Percentiles rank a stretch among this genome's conserved stretches.
phyloP scores from a whole-genome alignment of 2,329 filamentous ascomycete species.

The Tolypocladium sp. region DNA sequence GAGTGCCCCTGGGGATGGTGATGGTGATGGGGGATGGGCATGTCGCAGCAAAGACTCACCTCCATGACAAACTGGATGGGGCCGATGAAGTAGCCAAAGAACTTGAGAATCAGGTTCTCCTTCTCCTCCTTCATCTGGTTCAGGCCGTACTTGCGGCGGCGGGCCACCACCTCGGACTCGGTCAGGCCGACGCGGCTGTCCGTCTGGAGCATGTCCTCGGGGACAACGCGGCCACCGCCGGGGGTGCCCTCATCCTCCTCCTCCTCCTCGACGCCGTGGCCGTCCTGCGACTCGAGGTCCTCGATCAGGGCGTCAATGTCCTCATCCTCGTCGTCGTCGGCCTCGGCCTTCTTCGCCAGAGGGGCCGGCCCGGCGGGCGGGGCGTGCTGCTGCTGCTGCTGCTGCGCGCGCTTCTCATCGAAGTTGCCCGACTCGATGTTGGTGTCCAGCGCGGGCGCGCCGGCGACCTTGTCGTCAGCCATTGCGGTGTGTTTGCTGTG shows the following conservation, averaged over 20 bases:
- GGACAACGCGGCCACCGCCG: conserved; percentile 51
- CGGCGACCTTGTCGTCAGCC: conserved; percentile 44
- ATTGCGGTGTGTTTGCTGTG: conserved; percentile 21
- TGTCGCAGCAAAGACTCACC: conserved; percentile 36
- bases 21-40: background rate
- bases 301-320: conserved; percentile 82
- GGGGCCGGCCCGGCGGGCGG: conserved; percentile 18
- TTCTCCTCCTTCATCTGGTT: conserved; percentile 92
- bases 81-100: conserved; percentile 73
- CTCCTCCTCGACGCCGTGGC: conserved; percentile 56
- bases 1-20: background rate
- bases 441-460: conserved; percentile 51
- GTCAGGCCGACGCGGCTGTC: conserved; percentile 65
- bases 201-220: conserved; percentile 71
- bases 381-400: conserved; percentile 8
- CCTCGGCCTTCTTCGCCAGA: conserved; percentile 28
- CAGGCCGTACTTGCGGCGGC: conserved; percentile 65
- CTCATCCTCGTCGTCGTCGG: conserved; percentile 63
- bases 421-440: conserved; percentile 57
- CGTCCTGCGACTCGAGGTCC: conserved; percentile 77
- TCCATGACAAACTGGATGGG: conserved; percentile 95
- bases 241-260: conserved; percentile 38
- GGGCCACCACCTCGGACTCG: conserved; percentile 53
- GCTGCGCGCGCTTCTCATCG: conserved; percentile 48
- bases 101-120: conserved; percentile 77